Base-by-base conservation (phyloP, 176 grass and related monocot genomes). In the Aegilops tauschii region DNA sequence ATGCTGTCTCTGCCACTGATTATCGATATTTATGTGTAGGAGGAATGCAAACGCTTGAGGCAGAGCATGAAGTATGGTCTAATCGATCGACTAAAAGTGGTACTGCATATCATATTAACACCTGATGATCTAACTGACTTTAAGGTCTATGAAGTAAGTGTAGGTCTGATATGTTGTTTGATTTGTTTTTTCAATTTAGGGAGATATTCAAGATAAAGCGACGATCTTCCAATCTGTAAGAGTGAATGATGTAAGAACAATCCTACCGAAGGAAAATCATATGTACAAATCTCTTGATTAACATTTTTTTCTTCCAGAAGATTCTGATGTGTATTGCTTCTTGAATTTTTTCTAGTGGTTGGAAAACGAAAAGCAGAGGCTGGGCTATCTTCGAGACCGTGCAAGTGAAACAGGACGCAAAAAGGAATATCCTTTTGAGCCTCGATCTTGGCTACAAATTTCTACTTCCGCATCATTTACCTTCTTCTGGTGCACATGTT, bases 371-470 rank as follows among this genome's bases (percentile, higher is more conserved):
- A 99, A 94, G 85, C 78, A 92, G 77, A 84, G 80, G 75, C 83
- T 99, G 32, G 89, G 85, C 84, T 89, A 99, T 92, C 89, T 99
- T 86, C 94, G 92, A 89, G 97, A 99, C 76, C 97, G 97, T 87
- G 97, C 97, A 86, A 99, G 90, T 83, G 97, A 99, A 94, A 94
- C 90, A 65, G 97, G 97, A 45, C 92, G 97, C 65, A 96, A 91
- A 94, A 99, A 99, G 67, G 90, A 99, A 99, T 99, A 99, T 99
- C 97, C 97, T 99, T 32, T 52, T 54, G 27, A 76, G 73, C 45
- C 54, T 86, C 80, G 8, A 70, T 31, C 20, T 63, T 63, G 86
- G 80, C n/a, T 84, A 80, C 75, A 65, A 83, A 83, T 62, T 80
- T 37, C 74, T 62, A 30, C 35, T 65, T 80, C 62, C 81, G 61